phyloP scores from a whole-genome alignment of 1,284 basidiomycete species.

The Cystobasidium sp. region DNA sequence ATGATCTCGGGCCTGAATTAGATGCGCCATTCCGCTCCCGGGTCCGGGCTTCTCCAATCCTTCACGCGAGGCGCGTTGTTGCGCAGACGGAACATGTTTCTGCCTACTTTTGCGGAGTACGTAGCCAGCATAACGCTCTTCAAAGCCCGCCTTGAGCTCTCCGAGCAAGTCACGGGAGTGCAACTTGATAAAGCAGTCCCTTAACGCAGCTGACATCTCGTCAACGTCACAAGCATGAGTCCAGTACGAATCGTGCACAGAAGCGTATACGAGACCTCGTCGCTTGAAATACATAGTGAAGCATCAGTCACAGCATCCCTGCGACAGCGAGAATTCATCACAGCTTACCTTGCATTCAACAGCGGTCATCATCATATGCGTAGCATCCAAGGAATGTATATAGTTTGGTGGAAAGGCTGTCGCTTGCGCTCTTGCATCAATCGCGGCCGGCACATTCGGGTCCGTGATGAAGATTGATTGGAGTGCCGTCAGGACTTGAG shows the following conservation, averaged over 20 bases:
- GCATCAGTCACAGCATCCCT: neutral
- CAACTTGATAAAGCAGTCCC: conserved; percentile 89
- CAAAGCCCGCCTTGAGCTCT: conserved; percentile 59
- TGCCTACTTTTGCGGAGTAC: conserved; percentile 3
- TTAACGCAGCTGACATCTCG: conserved; percentile 84
- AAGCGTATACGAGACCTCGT: conserved; percentile 79
- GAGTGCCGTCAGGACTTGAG: conserved; percentile 73
- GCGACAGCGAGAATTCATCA: conserved; percentile 45
- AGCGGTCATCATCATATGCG: conserved; percentile 99
- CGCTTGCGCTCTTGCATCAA: conserved; percentile 85
- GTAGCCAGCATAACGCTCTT: conserved; percentile 36
- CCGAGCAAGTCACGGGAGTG: conserved; percentile 84
- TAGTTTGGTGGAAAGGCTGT: conserved; percentile 99
- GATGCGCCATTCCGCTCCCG: too few relatives aligned
- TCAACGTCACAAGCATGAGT: conserved; percentile 90
- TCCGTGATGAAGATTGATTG: conserved; percentile 95
- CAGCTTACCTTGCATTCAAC: conserved; percentile 74
- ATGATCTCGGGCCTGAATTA: too few relatives aligned
- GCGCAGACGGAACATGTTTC: neutral
- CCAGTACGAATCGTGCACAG: conserved; percentile 99
- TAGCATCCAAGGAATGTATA: conserved; percentile 95
- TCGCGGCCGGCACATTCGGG: conserved; percentile 77
- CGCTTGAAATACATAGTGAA: conserved; percentile 59
- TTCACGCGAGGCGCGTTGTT: neutral
- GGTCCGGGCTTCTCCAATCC: too few relatives aligned